phyloP scores from a whole-genome alignment of 169 alveolate genomes.

The Plasmodium fragile region DNA sequence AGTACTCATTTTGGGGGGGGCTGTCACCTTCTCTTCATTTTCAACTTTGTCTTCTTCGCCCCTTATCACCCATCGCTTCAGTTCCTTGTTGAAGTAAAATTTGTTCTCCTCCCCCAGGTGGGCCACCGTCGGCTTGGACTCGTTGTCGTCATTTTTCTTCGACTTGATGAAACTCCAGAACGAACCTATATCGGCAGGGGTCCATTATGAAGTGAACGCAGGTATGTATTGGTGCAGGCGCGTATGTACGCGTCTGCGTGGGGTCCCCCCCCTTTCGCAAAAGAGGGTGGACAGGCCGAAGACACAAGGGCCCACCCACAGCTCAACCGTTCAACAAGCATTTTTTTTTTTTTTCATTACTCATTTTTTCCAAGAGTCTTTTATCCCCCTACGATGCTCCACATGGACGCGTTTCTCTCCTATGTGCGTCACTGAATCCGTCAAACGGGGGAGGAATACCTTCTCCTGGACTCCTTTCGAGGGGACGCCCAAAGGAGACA shows the following conservation, averaged over 20 bases:
- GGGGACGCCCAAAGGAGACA: neutral
- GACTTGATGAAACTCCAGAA: constrained; percentile 68
- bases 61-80: constrained; percentile 89
- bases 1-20: constrained; percentile 71
- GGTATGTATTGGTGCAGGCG: neutral
- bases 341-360: neutral
- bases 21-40: constrained; percentile 25
- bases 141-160: constrained; percentile 67
- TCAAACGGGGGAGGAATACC: neutral
- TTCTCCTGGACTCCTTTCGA: neutral
- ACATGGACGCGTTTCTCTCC: neutral
- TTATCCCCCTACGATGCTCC: neutral
- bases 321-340: neutral
- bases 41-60: constrained; percentile 89
- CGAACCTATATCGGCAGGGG: constrained; percentile 15
- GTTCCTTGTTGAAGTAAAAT: constrained; percentile 88
- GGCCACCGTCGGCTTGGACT: constrained; percentile 39
- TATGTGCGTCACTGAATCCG: neutral
- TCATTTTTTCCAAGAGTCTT: neutral
- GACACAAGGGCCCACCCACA: neutral
- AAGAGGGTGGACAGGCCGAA: neutral
- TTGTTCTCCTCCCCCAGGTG: constrained; percentile 91
- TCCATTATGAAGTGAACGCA: neutral
- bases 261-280: neutral
- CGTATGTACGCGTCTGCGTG: neutral